Percentiles rank a stretch among this genome's conserved stretches.
Conservation (phyloP, 257 asterid species). For the Prunella vulgaris region DNA sequence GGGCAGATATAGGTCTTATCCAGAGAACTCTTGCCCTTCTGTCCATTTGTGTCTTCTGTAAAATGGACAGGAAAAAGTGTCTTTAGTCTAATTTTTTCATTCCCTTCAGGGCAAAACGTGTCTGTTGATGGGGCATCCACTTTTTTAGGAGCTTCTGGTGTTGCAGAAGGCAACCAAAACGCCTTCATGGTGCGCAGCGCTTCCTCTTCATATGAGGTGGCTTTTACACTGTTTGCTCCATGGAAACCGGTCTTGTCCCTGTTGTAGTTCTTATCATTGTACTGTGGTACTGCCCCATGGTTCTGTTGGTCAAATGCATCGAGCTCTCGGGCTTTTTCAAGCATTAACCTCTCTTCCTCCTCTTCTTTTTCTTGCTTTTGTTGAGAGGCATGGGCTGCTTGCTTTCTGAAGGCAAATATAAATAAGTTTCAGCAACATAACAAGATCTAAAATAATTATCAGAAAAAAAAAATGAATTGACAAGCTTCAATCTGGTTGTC, state of each 20-base stretch:
- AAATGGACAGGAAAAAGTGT: conserved; percentile 58
- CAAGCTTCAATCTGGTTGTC: not conserved
- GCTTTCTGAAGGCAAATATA: conserved; percentile 47
- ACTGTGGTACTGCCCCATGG: conserved; percentile 90
- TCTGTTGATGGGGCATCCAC: conserved; percentile 66
- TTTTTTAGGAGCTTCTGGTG: conserved; percentile 84
- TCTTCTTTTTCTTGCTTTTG: conserved; percentile 72
- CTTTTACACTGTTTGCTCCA: conserved; percentile 91
- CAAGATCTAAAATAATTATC: not conserved
- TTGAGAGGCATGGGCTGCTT: conserved; percentile 54
- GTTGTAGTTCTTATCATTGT: conserved; percentile 55
- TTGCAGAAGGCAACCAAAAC: conserved; percentile 96
- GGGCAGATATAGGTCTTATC: conserved; percentile 78
- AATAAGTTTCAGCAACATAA: not conserved
- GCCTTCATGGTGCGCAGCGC: conserved; percentile 98
- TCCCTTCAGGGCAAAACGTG: conserved; percentile 87
- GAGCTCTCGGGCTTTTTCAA: conserved; percentile 68
- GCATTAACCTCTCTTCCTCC: conserved; percentile 48
- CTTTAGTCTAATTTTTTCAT: conserved; percentile 77
- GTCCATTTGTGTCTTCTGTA: conserved; percentile 58
- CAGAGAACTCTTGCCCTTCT: conserved; percentile 47
- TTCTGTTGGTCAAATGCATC: conserved; percentile 90
- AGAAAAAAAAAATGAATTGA: not conserved
- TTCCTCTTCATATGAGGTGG: conserved; percentile 91
- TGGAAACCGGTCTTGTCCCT: conserved; percentile 80